Percentiles rank a stretch among this genome's conserved stretches.
Evolutionary conservation across 805 yeast species (phyloP).

Genomic region (Saccharomycopsis sp.): DNA sequence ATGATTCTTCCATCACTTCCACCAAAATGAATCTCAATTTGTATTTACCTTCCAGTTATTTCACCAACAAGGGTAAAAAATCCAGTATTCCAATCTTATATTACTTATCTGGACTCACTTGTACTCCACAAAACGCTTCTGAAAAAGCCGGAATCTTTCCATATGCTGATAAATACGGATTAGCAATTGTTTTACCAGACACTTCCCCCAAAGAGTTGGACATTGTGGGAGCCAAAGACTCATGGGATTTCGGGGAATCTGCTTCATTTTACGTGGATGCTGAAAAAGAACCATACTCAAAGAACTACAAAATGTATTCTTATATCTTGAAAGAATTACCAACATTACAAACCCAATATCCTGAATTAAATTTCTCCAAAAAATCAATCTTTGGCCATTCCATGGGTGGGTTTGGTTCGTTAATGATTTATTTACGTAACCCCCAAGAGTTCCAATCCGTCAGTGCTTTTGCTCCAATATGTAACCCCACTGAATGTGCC

Average conservation of each 20-base stretch:
- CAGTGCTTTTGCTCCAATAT: constrained; percentile 85
- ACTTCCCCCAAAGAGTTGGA: constrained; percentile 89
- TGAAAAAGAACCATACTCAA: constrained; percentile 56
- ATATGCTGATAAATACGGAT: constrained; percentile 70
- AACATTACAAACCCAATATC: constrained; percentile 32
- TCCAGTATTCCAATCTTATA: constrained; percentile 64
- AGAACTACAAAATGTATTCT: constrained; percentile 77
- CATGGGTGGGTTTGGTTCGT: constrained; percentile 97
- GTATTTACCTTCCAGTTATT: constrained; percentile 56
- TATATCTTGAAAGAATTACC: constrained; percentile 73
- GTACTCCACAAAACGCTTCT: constrained; percentile 86
- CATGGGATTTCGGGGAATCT: constrained; percentile 88
- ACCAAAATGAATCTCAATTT: constrained; percentile 80
- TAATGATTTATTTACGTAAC: constrained; percentile 55
- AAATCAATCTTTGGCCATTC: constrained; percentile 91
- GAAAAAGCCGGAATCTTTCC: constrained; percentile 87
- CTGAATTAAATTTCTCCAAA: constrained; percentile 44
- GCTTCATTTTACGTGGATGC: constrained; percentile 95
- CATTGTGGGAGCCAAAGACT: constrained; percentile 69
- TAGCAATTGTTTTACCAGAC: constrained; percentile 89
- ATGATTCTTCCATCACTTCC: constrained; percentile 51
- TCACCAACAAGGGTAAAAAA: constrained; percentile 19
- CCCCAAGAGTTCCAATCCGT: constrained; percentile 53
- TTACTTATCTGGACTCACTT: constrained; percentile 82
- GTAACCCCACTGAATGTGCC: constrained; percentile 63